Base-by-base conservation (phyloP, 768 basidiomycete genomes). In the Scleroderma bovista region DNA sequence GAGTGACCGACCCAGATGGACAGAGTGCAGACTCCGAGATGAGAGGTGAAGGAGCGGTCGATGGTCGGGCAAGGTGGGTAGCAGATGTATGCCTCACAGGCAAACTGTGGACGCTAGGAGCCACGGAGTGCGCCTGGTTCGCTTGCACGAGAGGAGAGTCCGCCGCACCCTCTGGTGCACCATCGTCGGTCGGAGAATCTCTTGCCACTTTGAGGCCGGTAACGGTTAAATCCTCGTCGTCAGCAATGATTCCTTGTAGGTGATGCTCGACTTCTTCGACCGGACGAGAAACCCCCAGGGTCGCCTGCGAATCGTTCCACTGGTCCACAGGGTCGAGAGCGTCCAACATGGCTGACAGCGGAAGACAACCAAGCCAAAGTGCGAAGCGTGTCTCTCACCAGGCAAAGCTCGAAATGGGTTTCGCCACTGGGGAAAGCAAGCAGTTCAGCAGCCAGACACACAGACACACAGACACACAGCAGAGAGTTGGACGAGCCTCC, bases 21-120 rank as follows among this genome's bases (percentile, higher is more conserved):
- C 15, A 0, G 36, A n/a, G 46, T 24, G 29, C 9, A 31, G 40
- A 19, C 23, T 47, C 53, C n/a, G 49, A 20, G 33, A 48, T 44
- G 1, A 61, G 57, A 17, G 61, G 52, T 17, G 57, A 59, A 43
- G 66, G 65, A n/a, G 65, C 60, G 23, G 75, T 66, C 1, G 68
- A 65, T 2, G 69, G 68, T 11, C 65, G 63, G 37, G 64, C 56
- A 10, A 56, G 55, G 5, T 75, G 69, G 64, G 70, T 39, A 69
- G 73, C 53, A 24, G 75, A 65, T 44, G 81, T 74, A 58, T 77
- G 77, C 15, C 76, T 76, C 11, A 70, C 71, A 10, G 84, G 82
- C 56, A 84, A 71, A 55, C 80, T 83, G 53, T 78, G 82, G 6
- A 78, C 65, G 56, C 84, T 86, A 57, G 72, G 73, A 16, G 70